Conservation (phyloP, 2,329 filamentous ascomycete species). For the Coniochaeta hoffmannii region DNA sequence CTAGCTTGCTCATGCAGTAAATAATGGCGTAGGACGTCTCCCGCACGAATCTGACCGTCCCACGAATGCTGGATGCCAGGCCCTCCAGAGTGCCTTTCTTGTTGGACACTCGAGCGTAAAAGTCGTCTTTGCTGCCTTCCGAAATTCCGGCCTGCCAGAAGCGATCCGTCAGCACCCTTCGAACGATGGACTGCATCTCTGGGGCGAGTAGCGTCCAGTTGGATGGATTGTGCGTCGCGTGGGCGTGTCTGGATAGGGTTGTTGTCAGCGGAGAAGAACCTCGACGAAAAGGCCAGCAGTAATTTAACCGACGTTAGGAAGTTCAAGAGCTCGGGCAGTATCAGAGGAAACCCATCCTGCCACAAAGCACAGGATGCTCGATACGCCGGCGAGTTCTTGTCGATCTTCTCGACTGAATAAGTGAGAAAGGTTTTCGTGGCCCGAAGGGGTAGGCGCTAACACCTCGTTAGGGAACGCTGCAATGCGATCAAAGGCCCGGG, state of each 20-base stretch:
- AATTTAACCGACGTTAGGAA: slow-evolving; percentile 56
- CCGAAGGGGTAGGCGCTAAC: slow-evolving; percentile 57
- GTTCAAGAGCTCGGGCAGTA: slow-evolving; percentile 80
- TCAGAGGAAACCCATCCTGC: slow-evolving; percentile 71
- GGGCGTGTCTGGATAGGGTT: slow-evolving; percentile 68
- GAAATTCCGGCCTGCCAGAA: slow-evolving; percentile 99
- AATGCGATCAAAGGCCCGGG: not conserved
- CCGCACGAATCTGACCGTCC: slow-evolving; percentile 79
- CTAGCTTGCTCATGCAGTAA: slow-evolving; percentile 84
- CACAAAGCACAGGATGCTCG: slow-evolving; percentile 74
- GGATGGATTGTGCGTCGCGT: slow-evolving; percentile 79
- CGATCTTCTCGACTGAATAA: slow-evolving; percentile 83
- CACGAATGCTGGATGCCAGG: slow-evolving; percentile 86
- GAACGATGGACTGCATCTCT: slow-evolving; percentile 71
- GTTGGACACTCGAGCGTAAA: slow-evolving; percentile 83
- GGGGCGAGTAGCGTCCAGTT: slow-evolving; percentile 74
- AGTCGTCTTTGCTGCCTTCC: slow-evolving; percentile 90
- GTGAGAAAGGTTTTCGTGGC: slow-evolving; percentile 88
- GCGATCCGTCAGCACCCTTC: slow-evolving; percentile 79
- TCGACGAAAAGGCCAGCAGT: not conserved
- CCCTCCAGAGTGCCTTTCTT: slow-evolving; percentile 89
- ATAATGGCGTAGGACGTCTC: slow-evolving; percentile 93
- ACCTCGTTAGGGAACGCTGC: not conserved
- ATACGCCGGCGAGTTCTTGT: slow-evolving; percentile 65
- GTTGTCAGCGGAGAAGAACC: slow-evolving; percentile 6